Conservation (phyloP, 2,329 filamentous ascomycete genomes). For the Leptoxyphium fumago region DNA sequence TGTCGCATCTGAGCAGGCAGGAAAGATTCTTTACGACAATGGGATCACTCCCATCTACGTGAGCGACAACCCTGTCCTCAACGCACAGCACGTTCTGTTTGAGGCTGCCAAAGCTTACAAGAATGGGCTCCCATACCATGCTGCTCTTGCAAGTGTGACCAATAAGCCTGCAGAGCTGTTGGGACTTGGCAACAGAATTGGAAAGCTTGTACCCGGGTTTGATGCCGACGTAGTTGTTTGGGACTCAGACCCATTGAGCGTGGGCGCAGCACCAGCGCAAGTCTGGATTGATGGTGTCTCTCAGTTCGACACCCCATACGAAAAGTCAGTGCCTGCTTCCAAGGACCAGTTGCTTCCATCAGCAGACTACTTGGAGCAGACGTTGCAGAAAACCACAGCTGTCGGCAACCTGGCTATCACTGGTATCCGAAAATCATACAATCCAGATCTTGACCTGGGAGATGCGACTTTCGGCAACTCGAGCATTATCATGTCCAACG, state of each 20-base stretch:
- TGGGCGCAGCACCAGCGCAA: slow-evolving; percentile 25
- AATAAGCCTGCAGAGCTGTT: slow-evolving; percentile 26
- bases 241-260: slow-evolving; percentile 28
- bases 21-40: slow-evolving; percentile 50
- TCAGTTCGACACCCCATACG: slow-evolving; percentile 38
- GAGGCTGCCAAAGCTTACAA: slow-evolving; percentile 34
- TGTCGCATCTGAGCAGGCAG: slow-evolving; percentile 49
- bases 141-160: slow-evolving; percentile 26
- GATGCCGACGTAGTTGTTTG: slow-evolving; percentile 31
- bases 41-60: slow-evolving; percentile 53
- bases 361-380: slow-evolving; percentile 15
- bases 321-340: slow-evolving; percentile 23
- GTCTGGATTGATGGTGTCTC: slow-evolving; percentile 28
- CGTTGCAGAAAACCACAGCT: not conserved
- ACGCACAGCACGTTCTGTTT: slow-evolving; percentile 54
- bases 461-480: slow-evolving; percentile 17
- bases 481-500: slow-evolving; percentile 35
- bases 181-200: slow-evolving; percentile 25
- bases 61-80: slow-evolving; percentile 56
- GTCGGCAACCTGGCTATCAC: slow-evolving; percentile 24
- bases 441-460: slow-evolving; percentile 24
- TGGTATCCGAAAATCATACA: slow-evolving; percentile 38
- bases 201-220: slow-evolving; percentile 25
- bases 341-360: slow-evolving; percentile 36
- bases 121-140: slow-evolving; percentile 27